A percentile compares a stretch with the other conserved stretches of the same genome.
phyloP scores from a whole-genome alignment of 257 asterid species.

The Ilex aquifolium region DNA sequence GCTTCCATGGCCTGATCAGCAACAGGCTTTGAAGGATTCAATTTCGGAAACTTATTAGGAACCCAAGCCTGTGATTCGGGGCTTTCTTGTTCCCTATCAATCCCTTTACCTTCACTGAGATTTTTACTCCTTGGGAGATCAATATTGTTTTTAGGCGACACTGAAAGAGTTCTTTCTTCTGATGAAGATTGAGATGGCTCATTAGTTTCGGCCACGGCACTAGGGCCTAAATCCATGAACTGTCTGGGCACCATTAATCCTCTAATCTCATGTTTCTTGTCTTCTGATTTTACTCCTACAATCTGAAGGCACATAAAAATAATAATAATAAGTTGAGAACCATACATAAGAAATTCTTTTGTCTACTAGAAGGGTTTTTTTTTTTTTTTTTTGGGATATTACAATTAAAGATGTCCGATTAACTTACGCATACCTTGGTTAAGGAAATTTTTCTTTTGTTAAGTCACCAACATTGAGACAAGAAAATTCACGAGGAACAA shows the following conservation, averaged over 20 bases:
- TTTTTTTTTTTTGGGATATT: too few relatives aligned
- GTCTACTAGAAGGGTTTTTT: too few relatives aligned
- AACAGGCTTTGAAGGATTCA: constrained; percentile 31
- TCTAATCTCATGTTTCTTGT: constrained; percentile 21
- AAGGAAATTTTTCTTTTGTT: too few relatives aligned
- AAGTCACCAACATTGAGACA: too few relatives aligned
- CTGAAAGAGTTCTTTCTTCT: constrained; percentile 75
- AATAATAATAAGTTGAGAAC: background rate
- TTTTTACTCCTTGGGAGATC: constrained; percentile 15
- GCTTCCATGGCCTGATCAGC: constrained; percentile 54
- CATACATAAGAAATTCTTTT: too few relatives aligned
- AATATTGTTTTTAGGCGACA: constrained; percentile 37
- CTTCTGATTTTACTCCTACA: constrained; percentile 21
- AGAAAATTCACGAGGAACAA: too few relatives aligned
- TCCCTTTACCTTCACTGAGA: constrained; percentile 11
- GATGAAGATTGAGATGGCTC: constrained; percentile 56
- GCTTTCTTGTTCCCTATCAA: constrained; percentile 51
- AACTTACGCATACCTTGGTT: too few relatives aligned
- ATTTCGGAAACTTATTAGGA: constrained; percentile 43
- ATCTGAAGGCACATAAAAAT: constrained; percentile 12
- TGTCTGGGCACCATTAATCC: constrained; percentile 38
- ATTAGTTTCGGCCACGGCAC: constrained; percentile 19
- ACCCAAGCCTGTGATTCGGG: constrained; percentile 75
- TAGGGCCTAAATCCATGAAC: constrained; percentile 54
- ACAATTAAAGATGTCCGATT: too few relatives aligned